phyloP scores from a whole-genome alignment of 1,139 yeast genomes.

The Sugiyamaella japonica region DNA sequence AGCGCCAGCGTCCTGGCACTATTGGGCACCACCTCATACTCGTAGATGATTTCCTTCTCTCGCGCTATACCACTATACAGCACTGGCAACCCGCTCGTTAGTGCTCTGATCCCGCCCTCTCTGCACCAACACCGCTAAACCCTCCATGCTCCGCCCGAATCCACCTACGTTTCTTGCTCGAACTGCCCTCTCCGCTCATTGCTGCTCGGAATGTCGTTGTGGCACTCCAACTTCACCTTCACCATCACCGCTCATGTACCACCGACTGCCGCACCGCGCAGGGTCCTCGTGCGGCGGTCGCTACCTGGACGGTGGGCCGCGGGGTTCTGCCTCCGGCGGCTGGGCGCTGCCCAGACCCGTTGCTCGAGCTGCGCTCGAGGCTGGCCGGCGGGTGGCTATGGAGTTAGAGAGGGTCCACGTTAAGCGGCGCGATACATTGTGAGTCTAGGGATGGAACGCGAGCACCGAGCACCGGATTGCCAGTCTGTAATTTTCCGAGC shows the following conservation, averaged over 20 bases:
- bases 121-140: no score
- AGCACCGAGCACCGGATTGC: no score
- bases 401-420: no score
- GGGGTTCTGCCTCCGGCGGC: no score
- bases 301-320: no score
- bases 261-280: not conserved
- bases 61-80: slow-evolving; percentile 38
- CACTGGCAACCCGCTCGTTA: slow-evolving; percentile 26
- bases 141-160: not conserved
- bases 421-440: no score
- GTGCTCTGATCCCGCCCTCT: not conserved
- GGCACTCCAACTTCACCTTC: not conserved
- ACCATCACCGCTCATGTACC: no score
- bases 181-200: slow-evolving; percentile 7
- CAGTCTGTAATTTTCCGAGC: no score
- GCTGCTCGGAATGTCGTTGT: not conserved
- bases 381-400: no score
- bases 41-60: slow-evolving; percentile 32
- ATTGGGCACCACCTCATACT: slow-evolving; percentile 28
- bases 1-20: slow-evolving; percentile 31
- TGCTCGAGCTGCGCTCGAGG: no score
- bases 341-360: no score
- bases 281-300: not conserved
- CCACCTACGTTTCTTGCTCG: slow-evolving; percentile 6
- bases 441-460: no score